Evolutionary conservation across 495 filamentous ascomycete genomes (phyloP).

Genomic region (Umbilicaria muhlenbergii): DNA sequence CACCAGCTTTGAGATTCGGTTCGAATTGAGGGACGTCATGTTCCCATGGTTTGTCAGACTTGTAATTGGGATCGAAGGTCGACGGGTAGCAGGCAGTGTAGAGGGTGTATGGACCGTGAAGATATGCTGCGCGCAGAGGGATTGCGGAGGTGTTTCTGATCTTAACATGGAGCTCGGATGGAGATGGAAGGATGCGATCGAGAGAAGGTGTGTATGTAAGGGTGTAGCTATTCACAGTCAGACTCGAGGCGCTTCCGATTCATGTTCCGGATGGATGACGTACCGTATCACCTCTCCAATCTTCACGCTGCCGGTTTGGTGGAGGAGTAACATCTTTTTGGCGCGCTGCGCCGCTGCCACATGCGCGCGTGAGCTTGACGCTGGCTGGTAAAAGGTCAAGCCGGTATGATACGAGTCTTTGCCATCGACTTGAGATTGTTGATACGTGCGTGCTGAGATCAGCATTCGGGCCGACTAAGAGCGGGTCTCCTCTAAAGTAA

Average conservation of each 20-base stretch:
- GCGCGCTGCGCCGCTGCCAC: slow-evolving; percentile 9
- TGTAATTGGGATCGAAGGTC: slow-evolving; percentile 62
- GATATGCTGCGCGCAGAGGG: slow-evolving; percentile 81
- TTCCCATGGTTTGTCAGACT: slow-evolving; percentile 41
- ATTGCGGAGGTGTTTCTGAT: slow-evolving; percentile 87
- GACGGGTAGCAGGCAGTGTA: slow-evolving; percentile 72
- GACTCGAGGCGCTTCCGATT: slow-evolving; percentile 3
- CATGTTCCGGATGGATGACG: slow-evolving; percentile 1
- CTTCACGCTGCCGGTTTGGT: slow-evolving; percentile 78
- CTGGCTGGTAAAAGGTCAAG: slow-evolving; percentile 15
- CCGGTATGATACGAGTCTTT: slow-evolving; percentile 12
- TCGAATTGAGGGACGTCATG: slow-evolving; percentile 76
- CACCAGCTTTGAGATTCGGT: slow-evolving; percentile 88
- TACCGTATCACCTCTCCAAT: slow-evolving; percentile 79
- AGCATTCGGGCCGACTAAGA: slow-evolving; percentile 21
- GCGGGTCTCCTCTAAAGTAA: background rate
- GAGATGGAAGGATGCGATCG: slow-evolving; percentile 77
- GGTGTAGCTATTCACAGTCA: slow-evolving; percentile 49
- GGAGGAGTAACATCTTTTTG: slow-evolving; percentile 65
- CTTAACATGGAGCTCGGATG: slow-evolving; percentile 59
- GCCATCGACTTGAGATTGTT: slow-evolving; percentile 28
- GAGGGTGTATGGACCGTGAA: slow-evolving; percentile 88
- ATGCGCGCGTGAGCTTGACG: slow-evolving; percentile 26
- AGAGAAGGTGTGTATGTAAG: slow-evolving; percentile 80
- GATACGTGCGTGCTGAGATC: slow-evolving; percentile 32